Base-by-base conservation (phyloP, 2,329 filamentous ascomycete genomes). In the Arachnomyces sp. region DNA sequence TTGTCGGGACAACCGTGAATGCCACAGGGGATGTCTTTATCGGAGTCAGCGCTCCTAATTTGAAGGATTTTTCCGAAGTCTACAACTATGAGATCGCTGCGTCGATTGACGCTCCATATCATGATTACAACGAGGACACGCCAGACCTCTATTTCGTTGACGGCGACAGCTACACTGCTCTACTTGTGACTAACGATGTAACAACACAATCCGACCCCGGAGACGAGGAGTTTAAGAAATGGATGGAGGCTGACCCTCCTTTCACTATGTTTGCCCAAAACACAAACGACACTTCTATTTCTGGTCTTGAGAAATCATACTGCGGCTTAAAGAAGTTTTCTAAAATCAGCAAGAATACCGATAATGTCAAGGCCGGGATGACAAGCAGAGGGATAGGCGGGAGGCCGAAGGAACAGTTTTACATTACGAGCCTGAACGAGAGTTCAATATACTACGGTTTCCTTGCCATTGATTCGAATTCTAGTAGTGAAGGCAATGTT, bases 351-450 rank as follows among this genome's bases (percentile, higher is more conserved):
- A 74, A 77, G 48, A 79, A 82, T 42, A 72, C 69, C 36, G 72
- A 74, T 4, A 76, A 72, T 18, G 72, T 72, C 30, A 67, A 76
- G 44, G 64, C 79, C 20, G 68, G 75, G 30, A 84, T 94, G 71
- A 89, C 81, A 2, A 79, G 71, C 18, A 74, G 79, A 25, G 84
- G 78, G 3, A 65, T 72, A 1, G 78, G 77, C 3, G 76, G 76
- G 37, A 70, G 80, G 44, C 85, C 85, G 1, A 89, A 88, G 58
- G 82, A 94, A 58, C 87, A 94, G 54, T 94, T 98, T 59, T 87
- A 90, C 52, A 72, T 95, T 35, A 78, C 74, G 29, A 78, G 80
- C 0, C 73, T 98, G 31, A 84, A 87, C 45, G 66, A 73, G 3
- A 85, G 78, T 50, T 80, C 82, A 3, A 68, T 64, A 0, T 96